These are phyloP conservation scores for Funneliformis mosseae DNA, from an alignment of 192 early-diverging fungal genomes.

Conservation along the genomic window DNA sequence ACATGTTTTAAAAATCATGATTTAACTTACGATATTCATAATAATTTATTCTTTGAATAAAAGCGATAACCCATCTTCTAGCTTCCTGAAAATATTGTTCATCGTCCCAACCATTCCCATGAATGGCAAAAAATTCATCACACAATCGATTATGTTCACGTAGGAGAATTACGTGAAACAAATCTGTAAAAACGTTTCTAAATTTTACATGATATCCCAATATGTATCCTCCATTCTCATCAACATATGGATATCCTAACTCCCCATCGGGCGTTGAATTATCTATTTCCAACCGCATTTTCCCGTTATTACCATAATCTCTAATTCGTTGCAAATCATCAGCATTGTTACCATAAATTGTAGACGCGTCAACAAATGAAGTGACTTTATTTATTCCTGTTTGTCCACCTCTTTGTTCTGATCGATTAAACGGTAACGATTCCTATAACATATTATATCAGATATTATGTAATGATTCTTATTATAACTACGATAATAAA, in stretches of 20 bases:
- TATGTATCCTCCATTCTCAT: background rate
- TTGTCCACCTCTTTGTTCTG: background rate
- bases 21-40: background rate
- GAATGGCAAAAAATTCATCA: background rate
- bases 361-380: background rate
- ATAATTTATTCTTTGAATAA: background rate
- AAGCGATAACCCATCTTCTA: constrained; percentile 19
- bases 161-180: background rate
- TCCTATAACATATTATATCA: background rate
- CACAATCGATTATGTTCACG: constrained; percentile 21
- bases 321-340: too few species aligned
- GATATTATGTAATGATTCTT: background rate
- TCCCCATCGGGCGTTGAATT: background rate
- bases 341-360: background rate
- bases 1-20: background rate
- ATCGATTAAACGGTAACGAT: background rate
- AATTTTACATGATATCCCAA: background rate
- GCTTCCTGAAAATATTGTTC: constrained; percentile 28
- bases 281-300: background rate
- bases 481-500: background rate
- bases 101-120: background rate
- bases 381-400: background rate
- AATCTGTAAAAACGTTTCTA: background rate
- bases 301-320: background rate
- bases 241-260: background rate